Evolutionary conservation across 495 filamentous ascomycete genomes (phyloP), one percentile per base, ranked within the genome.

Genomic region (Chlorociboria aeruginascens): DNA sequence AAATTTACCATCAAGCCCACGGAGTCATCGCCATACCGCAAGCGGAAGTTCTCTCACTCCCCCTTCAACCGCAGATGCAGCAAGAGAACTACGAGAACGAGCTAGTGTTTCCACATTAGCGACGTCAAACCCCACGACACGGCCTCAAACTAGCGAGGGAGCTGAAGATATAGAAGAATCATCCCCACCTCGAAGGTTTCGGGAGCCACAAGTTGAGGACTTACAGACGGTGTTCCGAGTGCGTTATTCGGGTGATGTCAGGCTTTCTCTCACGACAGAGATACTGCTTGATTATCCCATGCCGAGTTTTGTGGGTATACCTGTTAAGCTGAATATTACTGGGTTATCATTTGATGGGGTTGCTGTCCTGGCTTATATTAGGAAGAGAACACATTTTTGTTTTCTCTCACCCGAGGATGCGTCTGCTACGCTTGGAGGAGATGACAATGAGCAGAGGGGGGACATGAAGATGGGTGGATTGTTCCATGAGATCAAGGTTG

Each of bases 261-360:
- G 79, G 40, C 70, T 98, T 3, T 86, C 86, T 40, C 68, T 98
- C 14, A 96, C 92, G 11, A 87, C 92, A 0, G 88, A 95, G 60
- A 89, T 98, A 35, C 70, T 97, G 14, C 83, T 98, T 29, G 92
- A 98, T 66, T 98, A 97, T 61, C 92, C 92, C 0, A 95, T 96
- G 83, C 87, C 88, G 9, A 89, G 82, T 65, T 98, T 98, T 55
- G 92, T 94, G 8, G 86, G 87, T 1, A 84, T 98, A 13, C 92
- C 92, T 0, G 69, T 97, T 10, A 85, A 86, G 56, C 71, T 98
- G 3, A 90, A 89, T 52, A 89, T 98, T 53, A 96, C 92, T 0
- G 92, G 93, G 0, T 63, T 97, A 37, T 87, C 84, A 11, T 97
- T 98, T 57, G 89, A 98, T 66, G 92, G 92, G 0, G 82, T 97